Conservation (phyloP, 176 grass and related monocot genomes). For the Thinopyrum elongatum region DNA sequence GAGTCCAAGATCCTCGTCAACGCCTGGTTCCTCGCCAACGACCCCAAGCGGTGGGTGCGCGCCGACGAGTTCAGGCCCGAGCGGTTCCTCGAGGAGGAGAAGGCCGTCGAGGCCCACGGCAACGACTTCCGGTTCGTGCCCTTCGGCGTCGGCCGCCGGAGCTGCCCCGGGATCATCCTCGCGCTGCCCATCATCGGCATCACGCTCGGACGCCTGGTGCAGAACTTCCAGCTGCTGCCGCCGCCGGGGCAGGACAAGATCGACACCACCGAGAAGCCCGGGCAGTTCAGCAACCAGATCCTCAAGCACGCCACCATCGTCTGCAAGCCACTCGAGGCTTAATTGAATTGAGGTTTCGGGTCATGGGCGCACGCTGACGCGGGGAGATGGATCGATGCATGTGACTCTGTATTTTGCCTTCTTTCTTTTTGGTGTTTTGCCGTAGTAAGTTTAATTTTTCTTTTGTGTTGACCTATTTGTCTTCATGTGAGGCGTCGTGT, state of each 20-base stretch:
- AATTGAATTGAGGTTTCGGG: too few relatives aligned
- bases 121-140: slow-evolving; percentile 95
- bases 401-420: neutral
- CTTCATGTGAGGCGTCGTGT: neutral
- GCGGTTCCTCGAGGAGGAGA: slow-evolving; percentile 89
- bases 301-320: slow-evolving; percentile 83
- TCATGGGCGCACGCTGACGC: too few relatives aligned
- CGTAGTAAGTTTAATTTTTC: neutral
- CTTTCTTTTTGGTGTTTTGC: neutral
- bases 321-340: slow-evolving; percentile 59
- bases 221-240: slow-evolving; percentile 82
- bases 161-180: slow-evolving; percentile 95
- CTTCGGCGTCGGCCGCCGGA: slow-evolving; percentile 88
- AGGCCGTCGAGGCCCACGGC: slow-evolving; percentile 74
- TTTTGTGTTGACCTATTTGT: neutral
- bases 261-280: slow-evolving; percentile 92
- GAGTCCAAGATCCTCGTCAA: slow-evolving; percentile 99
- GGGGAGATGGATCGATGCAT: neutral
- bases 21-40: slow-evolving; percentile 94
- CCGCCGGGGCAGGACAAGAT: slow-evolving; percentile 50
- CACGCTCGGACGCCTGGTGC: slow-evolving; percentile 73
- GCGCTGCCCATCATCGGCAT: slow-evolving; percentile 91
- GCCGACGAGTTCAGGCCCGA: slow-evolving; percentile 90
- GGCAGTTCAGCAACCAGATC: slow-evolving; percentile 99
- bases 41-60: slow-evolving; percentile 73